Evolutionary conservation across 768 basidiomycete species (phyloP).

Genomic region (Pulveroboletus frians): DNA sequence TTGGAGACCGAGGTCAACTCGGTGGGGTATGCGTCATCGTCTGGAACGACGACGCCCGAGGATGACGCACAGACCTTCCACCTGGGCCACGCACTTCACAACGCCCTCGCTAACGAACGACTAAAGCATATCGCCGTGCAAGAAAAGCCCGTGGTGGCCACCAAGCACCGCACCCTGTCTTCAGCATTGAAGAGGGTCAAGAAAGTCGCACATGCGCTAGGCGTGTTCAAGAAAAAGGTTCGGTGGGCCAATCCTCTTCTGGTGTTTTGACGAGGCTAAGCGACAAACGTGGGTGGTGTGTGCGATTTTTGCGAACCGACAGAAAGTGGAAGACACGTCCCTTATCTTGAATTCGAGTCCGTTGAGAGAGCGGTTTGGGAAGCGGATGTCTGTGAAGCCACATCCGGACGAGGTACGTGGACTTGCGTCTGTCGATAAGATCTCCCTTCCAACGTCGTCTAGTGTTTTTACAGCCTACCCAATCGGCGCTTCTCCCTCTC

Average conservation of each 20-base stretch:
- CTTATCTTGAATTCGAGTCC: conserved; percentile 24
- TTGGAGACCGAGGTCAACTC: conserved; percentile 23
- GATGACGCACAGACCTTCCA: conserved; percentile 24
- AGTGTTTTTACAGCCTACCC: conserved; percentile 27
- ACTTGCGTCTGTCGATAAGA: too few species aligned
- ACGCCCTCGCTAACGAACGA: conserved; percentile 4
- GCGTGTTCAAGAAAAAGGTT: conserved; percentile 26
- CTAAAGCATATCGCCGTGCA: background rate
- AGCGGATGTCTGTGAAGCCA: conserved; percentile 22
- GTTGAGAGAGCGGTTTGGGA: conserved; percentile 28
- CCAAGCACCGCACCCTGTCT: conserved; percentile 14
- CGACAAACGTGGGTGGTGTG: too few species aligned
- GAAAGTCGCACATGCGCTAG: conserved; percentile 14
- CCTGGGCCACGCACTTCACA: conserved; percentile 11
- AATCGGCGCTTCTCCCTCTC: conserved; percentile 30
- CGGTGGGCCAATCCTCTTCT: background rate
- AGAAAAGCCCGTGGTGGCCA: conserved; percentile 6
- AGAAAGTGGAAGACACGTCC: conserved; percentile 23
- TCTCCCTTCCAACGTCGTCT: background rate
- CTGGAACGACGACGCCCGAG: conserved; percentile 30
- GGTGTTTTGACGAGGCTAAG: background rate
- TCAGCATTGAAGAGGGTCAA: conserved; percentile 23
- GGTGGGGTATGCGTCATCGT: conserved; percentile 23
- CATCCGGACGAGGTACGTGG: conserved; percentile 26
- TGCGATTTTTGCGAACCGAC: background rate